These are phyloP conservation scores for Beauveria asiatica DNA, from an alignment of 2,329 filamentous ascomycete genomes.

Conservation along the genomic window DNA sequence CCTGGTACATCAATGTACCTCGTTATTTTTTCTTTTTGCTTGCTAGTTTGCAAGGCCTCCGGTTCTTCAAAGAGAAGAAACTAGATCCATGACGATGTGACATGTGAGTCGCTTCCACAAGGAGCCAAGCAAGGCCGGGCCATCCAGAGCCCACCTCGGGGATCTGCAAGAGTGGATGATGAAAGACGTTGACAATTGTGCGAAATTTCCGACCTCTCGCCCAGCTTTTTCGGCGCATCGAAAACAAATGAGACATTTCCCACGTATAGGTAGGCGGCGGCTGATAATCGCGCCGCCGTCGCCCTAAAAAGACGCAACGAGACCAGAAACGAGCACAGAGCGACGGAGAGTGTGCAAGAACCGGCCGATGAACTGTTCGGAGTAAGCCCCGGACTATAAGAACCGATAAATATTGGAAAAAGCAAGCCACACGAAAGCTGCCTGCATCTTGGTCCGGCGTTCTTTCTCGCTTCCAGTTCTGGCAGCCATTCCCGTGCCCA, in stretches of 20 bases:
- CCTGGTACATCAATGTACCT: background rate
- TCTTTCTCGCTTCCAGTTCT: background rate
- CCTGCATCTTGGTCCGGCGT: background rate
- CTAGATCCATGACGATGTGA: slow-evolving; percentile 5
- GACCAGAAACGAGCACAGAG: too few species aligned
- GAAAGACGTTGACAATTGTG: background rate
- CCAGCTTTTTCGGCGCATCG: background rate
- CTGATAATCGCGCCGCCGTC: too few species aligned
- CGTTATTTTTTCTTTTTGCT: background rate
- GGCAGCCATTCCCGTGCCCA: background rate
- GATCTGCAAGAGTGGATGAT: slow-evolving; percentile 4
- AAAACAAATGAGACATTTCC: background rate
- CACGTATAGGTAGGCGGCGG: background rate
- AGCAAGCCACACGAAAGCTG: background rate
- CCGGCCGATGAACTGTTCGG: too few species aligned
- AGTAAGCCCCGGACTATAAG: background rate
- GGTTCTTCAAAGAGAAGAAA: background rate
- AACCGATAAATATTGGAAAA: background rate
- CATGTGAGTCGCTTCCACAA: slow-evolving; percentile 9
- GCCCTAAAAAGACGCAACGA: too few species aligned
- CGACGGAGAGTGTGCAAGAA: too few species aligned
- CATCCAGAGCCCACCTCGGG: background rate
- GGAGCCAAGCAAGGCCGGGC: background rate
- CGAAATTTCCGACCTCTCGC: background rate
- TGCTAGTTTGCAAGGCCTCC: background rate